phyloP scores from a whole-genome alignment of 2,329 filamentous ascomycete species.

The Sporothrix curviconia region DNA sequence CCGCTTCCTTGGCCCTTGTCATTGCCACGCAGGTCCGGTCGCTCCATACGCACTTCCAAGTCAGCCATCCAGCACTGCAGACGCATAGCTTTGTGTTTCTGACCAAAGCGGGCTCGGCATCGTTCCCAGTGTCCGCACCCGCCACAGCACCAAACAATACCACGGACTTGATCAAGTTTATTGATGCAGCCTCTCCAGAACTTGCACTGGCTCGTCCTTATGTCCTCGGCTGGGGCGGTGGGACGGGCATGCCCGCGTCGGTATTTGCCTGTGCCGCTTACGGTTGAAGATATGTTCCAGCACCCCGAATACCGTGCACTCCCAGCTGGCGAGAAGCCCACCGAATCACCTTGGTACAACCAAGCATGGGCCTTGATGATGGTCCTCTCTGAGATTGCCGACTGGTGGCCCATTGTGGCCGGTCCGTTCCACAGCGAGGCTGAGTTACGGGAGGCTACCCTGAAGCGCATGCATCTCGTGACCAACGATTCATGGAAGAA shows the following conservation, averaged over 20 bases:
- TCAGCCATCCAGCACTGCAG: conserved; percentile 11
- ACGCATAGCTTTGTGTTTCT: conserved; percentile 13
- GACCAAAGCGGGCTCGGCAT: background rate
- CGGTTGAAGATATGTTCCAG: conserved; percentile 5
- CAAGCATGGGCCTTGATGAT: conserved; percentile 12
- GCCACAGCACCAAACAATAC: no score
- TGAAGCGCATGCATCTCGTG: background rate
- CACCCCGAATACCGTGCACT: background rate
- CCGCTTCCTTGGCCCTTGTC: background rate
- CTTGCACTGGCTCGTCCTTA: no score
- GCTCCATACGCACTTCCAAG: conserved; percentile 11
- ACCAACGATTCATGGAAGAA: conserved; percentile 7
- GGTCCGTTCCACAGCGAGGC: background rate
- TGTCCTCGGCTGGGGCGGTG: background rate
- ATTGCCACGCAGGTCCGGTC: conserved; percentile 11
- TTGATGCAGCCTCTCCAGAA: no score
- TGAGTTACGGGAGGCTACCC: background rate
- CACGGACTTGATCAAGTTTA: no score
- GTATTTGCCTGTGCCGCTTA: background rate
- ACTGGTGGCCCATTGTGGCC: conserved; percentile 7
- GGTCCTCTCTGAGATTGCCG: conserved; percentile 12
- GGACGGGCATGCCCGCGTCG: background rate
- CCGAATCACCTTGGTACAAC: background rate
- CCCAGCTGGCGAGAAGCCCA: background rate
- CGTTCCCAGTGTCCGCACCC: no score